phyloP scores from a whole-genome alignment of 768 basidiomycete genomes.

The Amanita molliuscula region DNA sequence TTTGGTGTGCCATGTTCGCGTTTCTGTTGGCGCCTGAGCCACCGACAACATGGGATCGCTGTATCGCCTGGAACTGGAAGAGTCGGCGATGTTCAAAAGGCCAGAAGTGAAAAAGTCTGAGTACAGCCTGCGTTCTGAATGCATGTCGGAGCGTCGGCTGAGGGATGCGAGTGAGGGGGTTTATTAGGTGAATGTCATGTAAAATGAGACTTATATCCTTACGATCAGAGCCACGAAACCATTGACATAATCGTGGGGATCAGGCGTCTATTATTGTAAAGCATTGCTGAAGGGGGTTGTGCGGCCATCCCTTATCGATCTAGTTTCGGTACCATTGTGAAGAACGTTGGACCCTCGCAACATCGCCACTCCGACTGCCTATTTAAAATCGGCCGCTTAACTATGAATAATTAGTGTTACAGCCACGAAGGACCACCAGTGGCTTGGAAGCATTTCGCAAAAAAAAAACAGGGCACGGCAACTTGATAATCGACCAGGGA shows the following conservation, averaged over 20 bases:
- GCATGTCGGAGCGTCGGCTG: background rate
- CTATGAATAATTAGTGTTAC: background rate
- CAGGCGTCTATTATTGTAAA: background rate
- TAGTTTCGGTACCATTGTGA: background rate
- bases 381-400: background rate
- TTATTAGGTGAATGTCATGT: background rate
- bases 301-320: background rate
- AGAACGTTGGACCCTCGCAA: background rate
- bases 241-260: background rate
- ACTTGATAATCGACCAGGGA: background rate
- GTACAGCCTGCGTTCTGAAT: slow-evolving; percentile 15
- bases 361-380: background rate
- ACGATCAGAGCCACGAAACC: background rate
- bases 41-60: slow-evolving; percentile 1
- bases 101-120: slow-evolving; percentile 41
- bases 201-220: background rate
- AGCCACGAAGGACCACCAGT: background rate
- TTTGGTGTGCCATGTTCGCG: background rate
- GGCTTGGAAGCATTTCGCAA: background rate
- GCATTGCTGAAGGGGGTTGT: background rate
- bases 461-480: background rate
- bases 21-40: background rate
- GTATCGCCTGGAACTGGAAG: background rate
- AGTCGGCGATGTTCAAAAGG: slow-evolving; percentile 27
- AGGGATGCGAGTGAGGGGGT: background rate